Evolutionary conservation across 1,284 basidiomycete species (phyloP), one percentile per base, ranked within the genome.

Genomic region (Sutorius eximius): DNA sequence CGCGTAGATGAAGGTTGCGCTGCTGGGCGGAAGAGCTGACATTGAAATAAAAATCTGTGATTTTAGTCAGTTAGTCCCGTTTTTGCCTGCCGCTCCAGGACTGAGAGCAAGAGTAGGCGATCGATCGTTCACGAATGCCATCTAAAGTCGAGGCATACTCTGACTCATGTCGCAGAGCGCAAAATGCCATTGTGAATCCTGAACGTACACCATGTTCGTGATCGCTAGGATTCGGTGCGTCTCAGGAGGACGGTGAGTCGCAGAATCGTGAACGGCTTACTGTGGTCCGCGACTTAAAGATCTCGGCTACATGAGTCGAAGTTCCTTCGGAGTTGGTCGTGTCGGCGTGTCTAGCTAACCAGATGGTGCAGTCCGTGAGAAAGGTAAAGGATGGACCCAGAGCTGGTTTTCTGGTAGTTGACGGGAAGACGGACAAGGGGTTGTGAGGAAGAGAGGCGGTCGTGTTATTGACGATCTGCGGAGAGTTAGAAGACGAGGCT

Each of bases 321-420:
- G 51, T 59, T 27, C 53, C 48, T 20, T 64, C 59, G 15, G 59
- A 51, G 29, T 55, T 51, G 33, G 47, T 22, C 11, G 30, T 30
- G 12, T 38, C 45, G 10, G 48, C 50, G 18, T 58, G 49, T 37
- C 32, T 59, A 9, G 79, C 72, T 4, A 89, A 72, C 88, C 87
- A 91, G 20, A 91, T 61, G 0, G 86, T 89, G 12, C 81, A 81
- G 62, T 91, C 89, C 1, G 83, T 80, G 64, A 90, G 71, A 66
- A 82, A 88, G 2, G 83, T 75, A 59, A 91, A 91, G 0, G 88
- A 85, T 1, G 87, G 83, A 0, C 89, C 89, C 16, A 91, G 73
- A 0, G 86, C 85, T 2, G 89, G 88, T 65, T 87, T 90, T 49
- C 81, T 75, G 16, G 69, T 68, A 11, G 72, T 71, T 4, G 73